Conservation (phyloP, 192 early-diverging fungal genomes). For the Coemansia sp. region DNA sequence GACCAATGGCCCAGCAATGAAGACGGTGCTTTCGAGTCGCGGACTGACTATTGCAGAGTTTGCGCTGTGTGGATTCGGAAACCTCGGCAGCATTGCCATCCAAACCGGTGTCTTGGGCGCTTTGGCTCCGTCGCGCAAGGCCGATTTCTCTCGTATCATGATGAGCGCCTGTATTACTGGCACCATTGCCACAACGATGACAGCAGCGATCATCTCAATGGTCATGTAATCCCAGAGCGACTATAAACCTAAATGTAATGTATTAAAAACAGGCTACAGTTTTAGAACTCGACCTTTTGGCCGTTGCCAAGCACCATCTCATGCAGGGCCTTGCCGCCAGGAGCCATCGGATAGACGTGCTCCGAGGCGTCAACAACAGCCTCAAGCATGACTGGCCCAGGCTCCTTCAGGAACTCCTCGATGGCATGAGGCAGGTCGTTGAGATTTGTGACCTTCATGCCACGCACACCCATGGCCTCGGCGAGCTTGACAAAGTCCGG, state of each 20-base stretch:
- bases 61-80: constrained; percentile 87
- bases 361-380: constrained; percentile 87
- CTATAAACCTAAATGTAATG: background rate
- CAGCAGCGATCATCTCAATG: constrained; percentile 80
- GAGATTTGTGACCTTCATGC: constrained; percentile 76
- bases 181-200: constrained; percentile 74
- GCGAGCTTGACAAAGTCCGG: constrained; percentile 98
- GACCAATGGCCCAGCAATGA: constrained; percentile 18
- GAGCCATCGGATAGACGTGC: constrained; percentile 97
- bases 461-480: constrained; percentile 90
- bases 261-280: background rate
- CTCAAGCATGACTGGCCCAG: constrained; percentile 88
- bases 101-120: constrained; percentile 75
- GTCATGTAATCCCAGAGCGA: constrained; percentile 28
- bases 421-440: constrained; percentile 84
- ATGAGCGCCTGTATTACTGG: constrained; percentile 79
- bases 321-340: constrained; percentile 89
- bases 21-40: constrained; percentile 50
- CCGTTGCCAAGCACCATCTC: constrained; percentile 71
- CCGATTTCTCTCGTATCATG: constrained; percentile 70
- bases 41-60: constrained; percentile 61
- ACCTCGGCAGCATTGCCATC: constrained; percentile 79
- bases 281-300: constrained; percentile 41
- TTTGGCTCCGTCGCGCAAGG: constrained; percentile 68
- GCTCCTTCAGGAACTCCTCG: constrained; percentile 81